A percentile compares a stretch with the other conserved stretches of the same genome.
phyloP scores from a whole-genome alignment of 2,329 filamentous ascomycete species.

The Beauveria sp. region DNA sequence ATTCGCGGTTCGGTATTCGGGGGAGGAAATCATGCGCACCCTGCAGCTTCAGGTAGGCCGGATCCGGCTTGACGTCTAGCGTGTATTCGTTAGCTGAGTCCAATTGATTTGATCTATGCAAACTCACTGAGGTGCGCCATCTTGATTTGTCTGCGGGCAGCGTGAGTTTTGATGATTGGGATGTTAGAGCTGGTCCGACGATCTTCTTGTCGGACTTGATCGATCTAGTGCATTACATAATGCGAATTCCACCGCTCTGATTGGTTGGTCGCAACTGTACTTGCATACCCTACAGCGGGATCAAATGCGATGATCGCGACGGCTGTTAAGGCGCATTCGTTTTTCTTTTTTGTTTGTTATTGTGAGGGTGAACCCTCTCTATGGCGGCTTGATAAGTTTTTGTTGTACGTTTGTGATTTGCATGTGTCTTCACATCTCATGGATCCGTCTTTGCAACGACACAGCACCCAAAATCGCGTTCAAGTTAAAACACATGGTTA shows the following conservation, averaged over 20 bases:
- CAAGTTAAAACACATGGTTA: accelerated
- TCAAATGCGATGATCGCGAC: not conserved
- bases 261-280: not conserved
- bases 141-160: slow-evolving; percentile 20
- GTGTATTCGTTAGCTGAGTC: slow-evolving; percentile 19
- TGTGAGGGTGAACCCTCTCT: too few relatives aligned
- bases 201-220: slow-evolving; percentile 5
- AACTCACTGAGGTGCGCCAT: slow-evolving; percentile 34
- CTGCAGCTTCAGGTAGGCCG: slow-evolving; percentile 33
- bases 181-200: slow-evolving; percentile 18
- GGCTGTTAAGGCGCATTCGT: too few relatives aligned
- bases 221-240: slow-evolving; percentile 16
- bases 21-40: slow-evolving; percentile 24
- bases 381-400: too few relatives aligned
- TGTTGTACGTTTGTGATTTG: too few relatives aligned
- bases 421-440: too few relatives aligned
- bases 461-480: too few relatives aligned
- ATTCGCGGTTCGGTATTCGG: slow-evolving; percentile 10
- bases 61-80: slow-evolving; percentile 34
- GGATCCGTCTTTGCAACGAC: too few relatives aligned
- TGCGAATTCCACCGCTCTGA: not conserved
- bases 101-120: not conserved
- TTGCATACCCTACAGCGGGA: not conserved
- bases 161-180: slow-evolving; percentile 18
- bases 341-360: too few relatives aligned